These are phyloP conservation scores for Dactylellina haptotyla DNA, from an alignment of 2,329 filamentous ascomycete genomes.

Conservation along the genomic window DNA sequence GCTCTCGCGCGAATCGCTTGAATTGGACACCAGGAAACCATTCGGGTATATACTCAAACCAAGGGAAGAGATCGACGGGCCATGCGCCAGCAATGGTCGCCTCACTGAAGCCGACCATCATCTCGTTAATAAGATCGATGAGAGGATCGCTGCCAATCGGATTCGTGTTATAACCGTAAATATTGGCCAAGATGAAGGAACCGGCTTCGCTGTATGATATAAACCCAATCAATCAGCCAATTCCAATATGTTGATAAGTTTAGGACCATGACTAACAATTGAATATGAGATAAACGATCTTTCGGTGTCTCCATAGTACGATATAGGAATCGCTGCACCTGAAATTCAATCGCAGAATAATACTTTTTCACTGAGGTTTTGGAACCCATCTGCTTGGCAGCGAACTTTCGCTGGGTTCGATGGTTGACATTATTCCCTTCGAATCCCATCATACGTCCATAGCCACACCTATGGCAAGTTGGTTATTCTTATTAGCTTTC, in stretches of 20 bases:
- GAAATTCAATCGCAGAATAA: not conserved
- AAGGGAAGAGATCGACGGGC: conserved; percentile 59
- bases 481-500: too few species aligned
- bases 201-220: conserved; percentile 62
- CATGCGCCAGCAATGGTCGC: conserved; percentile 61
- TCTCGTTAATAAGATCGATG: conserved; percentile 59
- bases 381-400: not conserved
- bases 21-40: conserved; percentile 57
- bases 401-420: not conserved
- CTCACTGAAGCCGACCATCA: conserved; percentile 60
- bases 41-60: conserved; percentile 59
- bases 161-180: conserved; percentile 61
- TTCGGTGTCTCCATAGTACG: not conserved
- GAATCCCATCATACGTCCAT: not conserved
- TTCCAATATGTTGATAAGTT: too few species aligned
- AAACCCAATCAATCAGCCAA: too few species aligned
- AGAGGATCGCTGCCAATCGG: conserved; percentile 59
- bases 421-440: not conserved
- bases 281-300: too few species aligned
- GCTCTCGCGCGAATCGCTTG: conserved; percentile 50
- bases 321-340: not conserved
- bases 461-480: not conserved
- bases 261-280: too few species aligned
- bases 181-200: conserved; percentile 61
- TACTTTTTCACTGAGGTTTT: not conserved